Percentiles rank a stretch among this genome's conserved stretches.
phyloP scores from a whole-genome alignment of 768 basidiomycete species.

The Suillus alpinus region DNA sequence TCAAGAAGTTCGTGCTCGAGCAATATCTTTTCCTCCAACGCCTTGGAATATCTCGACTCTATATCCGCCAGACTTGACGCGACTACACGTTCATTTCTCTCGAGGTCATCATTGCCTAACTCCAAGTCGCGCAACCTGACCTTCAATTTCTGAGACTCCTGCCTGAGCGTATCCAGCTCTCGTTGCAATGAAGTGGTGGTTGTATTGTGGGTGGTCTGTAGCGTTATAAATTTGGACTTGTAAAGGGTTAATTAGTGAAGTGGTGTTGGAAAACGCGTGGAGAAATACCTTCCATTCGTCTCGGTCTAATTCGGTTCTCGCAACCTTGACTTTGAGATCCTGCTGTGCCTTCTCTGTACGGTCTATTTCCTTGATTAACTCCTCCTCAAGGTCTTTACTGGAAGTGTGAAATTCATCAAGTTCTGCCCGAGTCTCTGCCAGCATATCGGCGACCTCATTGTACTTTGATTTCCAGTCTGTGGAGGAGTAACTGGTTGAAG shows the following conservation, averaged over 20 bases:
- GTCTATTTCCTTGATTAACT: conserved; percentile 88
- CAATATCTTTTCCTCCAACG: conserved; percentile 94
- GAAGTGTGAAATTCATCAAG: conserved; percentile 85
- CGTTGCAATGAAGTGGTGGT: conserved; percentile 89
- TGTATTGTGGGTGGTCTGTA: conserved; percentile 88
- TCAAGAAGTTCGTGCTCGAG: conserved; percentile 93
- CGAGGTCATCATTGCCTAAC: conserved; percentile 97
- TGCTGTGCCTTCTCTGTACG: conserved; percentile 82
- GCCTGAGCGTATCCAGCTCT: conserved; percentile 79
- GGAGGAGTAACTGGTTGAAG: conserved; percentile 46
- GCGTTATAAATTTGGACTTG: conserved; percentile 79
- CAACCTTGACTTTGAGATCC: conserved; percentile 71
- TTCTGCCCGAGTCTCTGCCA: conserved; percentile 79
- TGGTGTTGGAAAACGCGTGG: background rate
- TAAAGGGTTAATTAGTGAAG: conserved; percentile 7
- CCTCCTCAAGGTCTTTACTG: conserved; percentile 90
- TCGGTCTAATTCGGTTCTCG: conserved; percentile 68
- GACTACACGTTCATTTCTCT: conserved; percentile 88
- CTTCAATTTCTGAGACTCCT: conserved; percentile 68
- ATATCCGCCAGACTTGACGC: conserved; percentile 79
- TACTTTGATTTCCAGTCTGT: conserved; percentile 80
- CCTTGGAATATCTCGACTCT: conserved; percentile 85
- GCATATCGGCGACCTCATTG: conserved; percentile 80
- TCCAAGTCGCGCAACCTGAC: conserved; percentile 84
- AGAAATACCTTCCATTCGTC: conserved; percentile 89